phyloP scores from a whole-genome alignment of 129 eudicot species.

The Logfia minima region DNA sequence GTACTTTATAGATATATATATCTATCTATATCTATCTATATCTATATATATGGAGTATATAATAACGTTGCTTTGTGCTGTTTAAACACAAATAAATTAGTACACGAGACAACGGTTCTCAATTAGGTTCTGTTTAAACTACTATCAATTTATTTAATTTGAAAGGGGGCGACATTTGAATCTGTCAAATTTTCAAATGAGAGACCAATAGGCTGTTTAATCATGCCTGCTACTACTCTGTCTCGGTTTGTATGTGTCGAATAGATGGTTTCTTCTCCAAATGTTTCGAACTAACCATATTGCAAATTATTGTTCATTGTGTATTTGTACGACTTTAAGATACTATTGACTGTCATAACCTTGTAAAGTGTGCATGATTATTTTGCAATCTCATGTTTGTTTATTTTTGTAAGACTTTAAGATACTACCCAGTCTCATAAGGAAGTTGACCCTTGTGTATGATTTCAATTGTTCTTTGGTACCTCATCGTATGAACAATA shows the following conservation, averaged over 20 bases:
- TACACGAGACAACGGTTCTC: no score
- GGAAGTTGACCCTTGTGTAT: conserved; percentile 9
- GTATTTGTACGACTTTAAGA: neutral
- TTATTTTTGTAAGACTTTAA: neutral
- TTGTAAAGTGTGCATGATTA: neutral
- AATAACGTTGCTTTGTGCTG: neutral
- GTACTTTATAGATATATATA: neutral
- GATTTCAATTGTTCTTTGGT: conserved; percentile 9
- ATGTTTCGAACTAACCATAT: neutral
- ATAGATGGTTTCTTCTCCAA: neutral
- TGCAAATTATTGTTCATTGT: neutral
- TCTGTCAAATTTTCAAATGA: neutral
- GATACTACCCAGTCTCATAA: neutral
- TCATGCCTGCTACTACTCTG: neutral
- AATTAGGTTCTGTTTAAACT: neutral
- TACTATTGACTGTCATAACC: neutral
- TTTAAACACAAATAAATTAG: neutral
- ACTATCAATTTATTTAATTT: neutral
- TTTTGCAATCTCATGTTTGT: neutral
- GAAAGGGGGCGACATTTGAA: neutral
- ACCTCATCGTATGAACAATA: neutral
- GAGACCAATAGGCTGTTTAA: neutral
- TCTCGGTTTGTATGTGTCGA: neutral
- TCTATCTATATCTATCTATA: no score
- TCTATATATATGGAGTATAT: no score